Evolutionary conservation across 345 rosid genomes (phyloP).

Genomic region (Xanthoceras sorbifolium): DNA sequence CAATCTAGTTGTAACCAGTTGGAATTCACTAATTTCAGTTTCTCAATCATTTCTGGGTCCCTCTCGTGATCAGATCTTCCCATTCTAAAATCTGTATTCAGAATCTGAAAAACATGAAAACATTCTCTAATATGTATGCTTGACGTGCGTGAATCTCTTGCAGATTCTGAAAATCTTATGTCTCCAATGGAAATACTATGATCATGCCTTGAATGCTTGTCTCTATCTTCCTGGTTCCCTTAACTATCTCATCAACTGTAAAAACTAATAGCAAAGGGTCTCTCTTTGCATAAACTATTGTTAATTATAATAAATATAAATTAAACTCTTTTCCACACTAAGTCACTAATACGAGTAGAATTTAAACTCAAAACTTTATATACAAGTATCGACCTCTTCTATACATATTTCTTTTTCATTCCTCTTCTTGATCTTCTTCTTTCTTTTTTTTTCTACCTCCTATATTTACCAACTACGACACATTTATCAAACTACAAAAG

Average conservation of each 20-base stretch:
- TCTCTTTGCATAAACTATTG: no score
- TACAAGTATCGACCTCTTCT: no score
- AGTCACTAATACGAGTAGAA: no score
- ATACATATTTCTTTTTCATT: no score
- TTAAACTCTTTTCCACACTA: no score
- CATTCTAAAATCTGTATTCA: background rate
- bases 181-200: background rate
- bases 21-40: conserved; percentile 5
- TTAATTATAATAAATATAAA: no score
- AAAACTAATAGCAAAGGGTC: background rate
- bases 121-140: background rate
- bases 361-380: no score
- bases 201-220: background rate
- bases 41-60: conserved; percentile 6
- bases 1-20: background rate
- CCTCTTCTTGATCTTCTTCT: no score
- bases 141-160: background rate
- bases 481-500: no score
- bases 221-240: background rate
- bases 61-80: background rate
- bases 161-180: background rate
- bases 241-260: background rate
- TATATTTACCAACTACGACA: no score
- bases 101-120: background rate
- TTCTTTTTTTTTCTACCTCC: no score